These are phyloP conservation scores for Fomitopsis serialis DNA, from an alignment of 768 basidiomycete species.

Conservation along the genomic window DNA sequence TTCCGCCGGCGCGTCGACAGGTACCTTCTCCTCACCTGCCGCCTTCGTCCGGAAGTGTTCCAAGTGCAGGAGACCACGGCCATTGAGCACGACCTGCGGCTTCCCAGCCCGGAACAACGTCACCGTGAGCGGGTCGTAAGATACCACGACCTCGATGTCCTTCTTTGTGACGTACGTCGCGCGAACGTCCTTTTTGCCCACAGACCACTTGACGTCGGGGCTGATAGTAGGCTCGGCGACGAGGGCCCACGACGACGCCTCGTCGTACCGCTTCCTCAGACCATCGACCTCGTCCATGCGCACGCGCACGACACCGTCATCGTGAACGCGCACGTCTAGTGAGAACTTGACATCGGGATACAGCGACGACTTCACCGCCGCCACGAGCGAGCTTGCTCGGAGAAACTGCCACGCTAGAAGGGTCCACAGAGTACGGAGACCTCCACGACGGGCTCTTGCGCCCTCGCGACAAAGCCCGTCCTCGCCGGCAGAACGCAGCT, in stretches of 20 bases:
- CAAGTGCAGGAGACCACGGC: conserved; percentile 89
- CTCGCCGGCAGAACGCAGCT: conserved; percentile 90
- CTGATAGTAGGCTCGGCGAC: conserved; percentile 64
- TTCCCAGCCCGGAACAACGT: conserved; percentile 67
- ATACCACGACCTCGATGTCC: conserved; percentile 59
- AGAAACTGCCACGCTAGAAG: conserved; percentile 46
- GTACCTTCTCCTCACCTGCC: conserved; percentile 31
- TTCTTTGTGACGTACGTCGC: conserved; percentile 63
- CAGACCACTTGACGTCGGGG: conserved; percentile 54
- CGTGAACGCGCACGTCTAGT: conserved; percentile 78
- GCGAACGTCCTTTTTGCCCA: conserved; percentile 57
- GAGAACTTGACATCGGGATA: conserved; percentile 82
- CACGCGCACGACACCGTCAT: conserved; percentile 86
- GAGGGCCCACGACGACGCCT: conserved; percentile 87
- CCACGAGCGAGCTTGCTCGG: conserved; percentile 62
- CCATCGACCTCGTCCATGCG: conserved; percentile 87
- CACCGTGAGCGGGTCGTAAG: conserved; percentile 73
- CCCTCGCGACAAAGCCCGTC: conserved; percentile 80
- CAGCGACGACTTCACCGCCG: conserved; percentile 70
- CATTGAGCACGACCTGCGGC: conserved; percentile 87
- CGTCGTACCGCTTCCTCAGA: conserved; percentile 82
- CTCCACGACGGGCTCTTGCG: conserved; percentile 56
- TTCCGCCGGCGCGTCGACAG: conserved; percentile 32
- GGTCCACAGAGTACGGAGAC: conserved; percentile 82
- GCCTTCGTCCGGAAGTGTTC: conserved; percentile 86